phyloP scores from a whole-genome alignment of 495 filamentous ascomycete genomes.

The Tuber brumale region DNA sequence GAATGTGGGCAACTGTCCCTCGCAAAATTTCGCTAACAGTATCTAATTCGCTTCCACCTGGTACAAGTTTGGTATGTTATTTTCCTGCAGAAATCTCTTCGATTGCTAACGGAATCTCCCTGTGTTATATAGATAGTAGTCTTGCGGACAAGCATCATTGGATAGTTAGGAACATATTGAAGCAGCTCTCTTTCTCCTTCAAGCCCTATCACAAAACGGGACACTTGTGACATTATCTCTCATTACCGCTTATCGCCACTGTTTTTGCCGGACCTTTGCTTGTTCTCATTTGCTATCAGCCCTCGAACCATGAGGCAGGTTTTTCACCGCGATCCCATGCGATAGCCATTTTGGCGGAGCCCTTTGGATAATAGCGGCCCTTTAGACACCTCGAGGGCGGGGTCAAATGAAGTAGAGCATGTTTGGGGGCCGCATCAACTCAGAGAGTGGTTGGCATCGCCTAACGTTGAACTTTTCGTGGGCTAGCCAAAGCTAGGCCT shows the following conservation, averaged over 20 bases:
- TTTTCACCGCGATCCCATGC: slow-evolving; percentile 28
- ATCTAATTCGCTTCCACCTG: slow-evolving; percentile 33
- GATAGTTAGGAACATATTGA: neutral
- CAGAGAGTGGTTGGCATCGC: slow-evolving; percentile 33
- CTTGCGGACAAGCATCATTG: slow-evolving; percentile 33
- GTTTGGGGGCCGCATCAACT: slow-evolving; percentile 32
- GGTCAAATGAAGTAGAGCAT: slow-evolving; percentile 32
- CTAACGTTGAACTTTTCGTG: slow-evolving; percentile 37
- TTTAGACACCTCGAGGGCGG: slow-evolving; percentile 29
- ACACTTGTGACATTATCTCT: neutral
- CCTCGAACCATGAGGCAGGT: slow-evolving; percentile 19
- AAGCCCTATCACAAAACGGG: neutral
- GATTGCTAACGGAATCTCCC: slow-evolving; percentile 11
- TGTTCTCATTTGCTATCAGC: slow-evolving; percentile 19
- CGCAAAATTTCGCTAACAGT: slow-evolving; percentile 42
- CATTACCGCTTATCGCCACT: neutral
- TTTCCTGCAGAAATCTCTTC: neutral
- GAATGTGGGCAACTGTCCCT: slow-evolving; percentile 37
- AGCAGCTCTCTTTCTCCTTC: neutral
- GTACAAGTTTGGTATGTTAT: slow-evolving; percentile 36
- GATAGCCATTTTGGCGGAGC: slow-evolving; percentile 25
- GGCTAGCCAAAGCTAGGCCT: slow-evolving; percentile 25
- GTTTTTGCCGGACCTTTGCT: neutral
- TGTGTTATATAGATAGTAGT: slow-evolving; percentile 30
- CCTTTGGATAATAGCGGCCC: slow-evolving; percentile 20